A percentile compares a stretch with the other conserved stretches of the same genome.
Evolutionary conservation across 1,284 basidiomycete genomes (phyloP).

Genomic region (Cutaneotrichosporon curvatum): DNA sequence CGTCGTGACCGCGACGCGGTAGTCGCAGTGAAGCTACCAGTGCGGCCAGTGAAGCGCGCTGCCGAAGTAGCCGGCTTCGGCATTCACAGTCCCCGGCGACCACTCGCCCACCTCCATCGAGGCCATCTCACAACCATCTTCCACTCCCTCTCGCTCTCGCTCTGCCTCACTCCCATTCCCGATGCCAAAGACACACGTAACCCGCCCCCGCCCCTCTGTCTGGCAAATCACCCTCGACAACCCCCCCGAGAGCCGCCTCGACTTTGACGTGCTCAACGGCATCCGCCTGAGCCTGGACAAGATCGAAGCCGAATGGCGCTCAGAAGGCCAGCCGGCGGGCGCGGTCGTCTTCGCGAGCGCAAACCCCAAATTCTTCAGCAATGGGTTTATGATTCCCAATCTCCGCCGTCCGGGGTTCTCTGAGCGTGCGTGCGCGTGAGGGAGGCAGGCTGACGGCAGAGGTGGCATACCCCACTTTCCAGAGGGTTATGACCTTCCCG

Average conservation of each 20-base stretch:
- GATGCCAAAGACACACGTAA: conserved; percentile 7
- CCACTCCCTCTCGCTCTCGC: too few relatives aligned
- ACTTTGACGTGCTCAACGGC: conserved; percentile 30
- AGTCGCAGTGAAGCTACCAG: too few relatives aligned
- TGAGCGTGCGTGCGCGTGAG: neutral
- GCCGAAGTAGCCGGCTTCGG: too few relatives aligned
- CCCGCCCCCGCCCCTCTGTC: conserved; percentile 26
- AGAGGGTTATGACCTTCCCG: conserved; percentile 44
- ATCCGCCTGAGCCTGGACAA: conserved; percentile 55
- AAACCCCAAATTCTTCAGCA: conserved; percentile 82
- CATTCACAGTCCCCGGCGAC: too few relatives aligned
- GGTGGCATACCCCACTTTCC: conserved; percentile 1
- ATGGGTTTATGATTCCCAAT: conserved; percentile 41
- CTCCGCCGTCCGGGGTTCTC: conserved; percentile 1
- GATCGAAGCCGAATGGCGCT: conserved; percentile 74
- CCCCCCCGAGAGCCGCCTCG: conserved; percentile 45
- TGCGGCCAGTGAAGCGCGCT: too few relatives aligned
- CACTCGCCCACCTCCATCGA: too few relatives aligned
- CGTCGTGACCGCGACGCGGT: too few relatives aligned
- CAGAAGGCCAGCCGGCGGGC: conserved; percentile 45
- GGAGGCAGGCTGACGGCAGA: neutral
- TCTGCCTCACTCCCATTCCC: neutral
- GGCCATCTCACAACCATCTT: too few relatives aligned
- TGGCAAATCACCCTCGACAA: conserved; percentile 39
- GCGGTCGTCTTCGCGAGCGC: conserved; percentile 66